A percentile compares a stretch with the other conserved stretches of the same genome.
Evolutionary conservation across 768 basidiomycete species (phyloP).

Genomic region (Tulasnella sp.): DNA sequence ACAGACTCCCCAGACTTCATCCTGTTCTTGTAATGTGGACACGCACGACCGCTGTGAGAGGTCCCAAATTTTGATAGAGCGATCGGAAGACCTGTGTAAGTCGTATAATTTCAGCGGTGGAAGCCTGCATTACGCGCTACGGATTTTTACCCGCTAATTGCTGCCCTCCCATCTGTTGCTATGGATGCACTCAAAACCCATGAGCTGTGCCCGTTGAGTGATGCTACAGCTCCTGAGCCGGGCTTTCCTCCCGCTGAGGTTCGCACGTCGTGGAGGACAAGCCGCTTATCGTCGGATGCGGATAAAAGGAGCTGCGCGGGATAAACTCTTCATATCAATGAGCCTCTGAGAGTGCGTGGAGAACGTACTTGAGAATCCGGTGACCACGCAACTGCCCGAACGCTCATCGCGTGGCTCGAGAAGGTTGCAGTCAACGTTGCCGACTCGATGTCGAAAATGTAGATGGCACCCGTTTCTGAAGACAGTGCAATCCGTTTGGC

Average conservation of each 20-base stretch:
- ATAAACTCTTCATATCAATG: slow-evolving; percentile 9
- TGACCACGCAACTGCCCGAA: slow-evolving; percentile 85
- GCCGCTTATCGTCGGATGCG: slow-evolving; percentile 88
- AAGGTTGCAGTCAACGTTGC: slow-evolving; percentile 63
- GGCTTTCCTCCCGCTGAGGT: slow-evolving; percentile 51
- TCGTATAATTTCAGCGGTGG: not conserved
- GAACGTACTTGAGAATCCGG: slow-evolving; percentile 70
- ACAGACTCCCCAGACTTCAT: slow-evolving; percentile 80
- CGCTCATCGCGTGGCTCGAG: slow-evolving; percentile 85
- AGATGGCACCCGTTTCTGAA: slow-evolving; percentile 83
- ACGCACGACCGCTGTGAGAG: slow-evolving; percentile 68
- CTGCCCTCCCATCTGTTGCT: slow-evolving; percentile 74
- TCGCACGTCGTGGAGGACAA: slow-evolving; percentile 87
- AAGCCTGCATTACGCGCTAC: not conserved
- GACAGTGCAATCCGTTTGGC: slow-evolving; percentile 77
- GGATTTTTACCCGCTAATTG: slow-evolving; percentile 67
- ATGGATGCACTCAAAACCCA: slow-evolving; percentile 86
- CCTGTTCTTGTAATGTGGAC: slow-evolving; percentile 70
- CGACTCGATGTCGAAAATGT: slow-evolving; percentile 75
- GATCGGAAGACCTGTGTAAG: slow-evolving; percentile 67
- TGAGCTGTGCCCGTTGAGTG: slow-evolving; percentile 81
- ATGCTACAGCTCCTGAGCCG: slow-evolving; percentile 76
- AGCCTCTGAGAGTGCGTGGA: not conserved
- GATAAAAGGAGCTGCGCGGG: slow-evolving; percentile 70
- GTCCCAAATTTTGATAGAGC: slow-evolving; percentile 85